These are phyloP conservation scores for Penicillium diatomitis DNA, from an alignment of 495 filamentous ascomycete genomes.

Conservation along the genomic window DNA sequence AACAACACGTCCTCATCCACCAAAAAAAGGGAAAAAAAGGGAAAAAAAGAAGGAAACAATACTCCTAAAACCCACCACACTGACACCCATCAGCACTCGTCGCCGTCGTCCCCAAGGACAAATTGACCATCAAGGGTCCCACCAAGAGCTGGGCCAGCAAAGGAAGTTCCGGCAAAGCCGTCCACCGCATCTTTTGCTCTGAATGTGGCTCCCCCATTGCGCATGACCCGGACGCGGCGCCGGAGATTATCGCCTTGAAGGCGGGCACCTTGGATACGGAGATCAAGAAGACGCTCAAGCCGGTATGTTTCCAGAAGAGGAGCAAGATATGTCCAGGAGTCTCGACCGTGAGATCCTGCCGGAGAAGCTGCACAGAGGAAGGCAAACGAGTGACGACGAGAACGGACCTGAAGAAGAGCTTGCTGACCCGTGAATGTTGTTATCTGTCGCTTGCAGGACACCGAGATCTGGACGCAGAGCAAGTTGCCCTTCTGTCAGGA, in stretches of 20 bases:
- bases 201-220: constrained; percentile 63
- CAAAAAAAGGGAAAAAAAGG: too few relatives aligned
- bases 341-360: too few relatives aligned
- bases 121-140: constrained; percentile 50
- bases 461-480: constrained; percentile 59
- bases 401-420: neutral
- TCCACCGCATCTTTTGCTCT: constrained; percentile 59
- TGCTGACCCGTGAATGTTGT: neutral
- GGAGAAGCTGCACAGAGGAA: too few relatives aligned
- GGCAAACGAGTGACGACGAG: neutral
- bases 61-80: too few relatives aligned
- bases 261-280: constrained; percentile 51
- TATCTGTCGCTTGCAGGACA: constrained; percentile 34
- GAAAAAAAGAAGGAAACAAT: too few relatives aligned
- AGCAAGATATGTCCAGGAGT: neutral
- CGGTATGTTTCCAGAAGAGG: constrained; percentile 27
- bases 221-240: constrained; percentile 58
- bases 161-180: constrained; percentile 47
- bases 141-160: constrained; percentile 50
- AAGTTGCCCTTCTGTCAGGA: constrained; percentile 65
- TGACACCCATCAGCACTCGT: constrained; percentile 44
- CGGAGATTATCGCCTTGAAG: constrained; percentile 61
- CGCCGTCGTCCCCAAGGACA: constrained; percentile 54
- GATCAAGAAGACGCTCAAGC: constrained; percentile 60
- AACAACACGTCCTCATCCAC: too few relatives aligned